Base-by-base conservation (phyloP, 73 alveolate genomes). In the Paramecium bursaria region DNA sequence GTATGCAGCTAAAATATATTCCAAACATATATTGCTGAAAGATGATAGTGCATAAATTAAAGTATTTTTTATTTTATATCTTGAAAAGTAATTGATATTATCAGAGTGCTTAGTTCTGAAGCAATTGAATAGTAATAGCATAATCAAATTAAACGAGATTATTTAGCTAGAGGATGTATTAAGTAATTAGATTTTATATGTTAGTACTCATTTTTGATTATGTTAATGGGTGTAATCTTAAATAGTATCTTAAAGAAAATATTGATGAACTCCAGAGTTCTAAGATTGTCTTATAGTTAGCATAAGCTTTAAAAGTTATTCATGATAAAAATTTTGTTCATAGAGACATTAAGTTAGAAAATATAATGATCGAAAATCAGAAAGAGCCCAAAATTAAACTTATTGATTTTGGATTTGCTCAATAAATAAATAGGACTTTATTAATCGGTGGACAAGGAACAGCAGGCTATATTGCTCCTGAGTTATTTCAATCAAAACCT, bases 401-500 rank as follows among this genome's bases (percentile, higher is more conserved):
- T 7, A 33, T 67, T 39, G 82, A 67, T 67, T 67, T 67, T 39
- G 82, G 82, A n/a, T 67, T 67, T 67, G 27, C 82, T 14, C 60
- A 67, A 25, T 21, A 17, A 9, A 67, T 67, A 13, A 67, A 67
- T 42, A 4, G 82, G 3, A 67, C 17, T 67, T 15, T 25, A 33
- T 42, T 67, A 19, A 3, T 19, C 33, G 22, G 6, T 67, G 82
- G 82, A 1, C 44, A 44, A 15, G 82, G 82, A 33, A 67, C 82
- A 31, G 82, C 55, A 67, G 82, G 82, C 17, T 67, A 67, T 42
- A 35, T 67, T 2, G 82, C 82, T 1, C 82, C 82, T 2, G 82
- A 67, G 44, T 15, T 67, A 35, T 67, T 67, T 42, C 4, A 31
- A 42, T 35, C 44, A 42, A 15, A 42, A 5, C 82, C 82, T 0